Percentiles rank a stretch among this genome's conserved stretches.
phyloP scores from a whole-genome alignment of 1,284 basidiomycete genomes.

The Irpex sp. region DNA sequence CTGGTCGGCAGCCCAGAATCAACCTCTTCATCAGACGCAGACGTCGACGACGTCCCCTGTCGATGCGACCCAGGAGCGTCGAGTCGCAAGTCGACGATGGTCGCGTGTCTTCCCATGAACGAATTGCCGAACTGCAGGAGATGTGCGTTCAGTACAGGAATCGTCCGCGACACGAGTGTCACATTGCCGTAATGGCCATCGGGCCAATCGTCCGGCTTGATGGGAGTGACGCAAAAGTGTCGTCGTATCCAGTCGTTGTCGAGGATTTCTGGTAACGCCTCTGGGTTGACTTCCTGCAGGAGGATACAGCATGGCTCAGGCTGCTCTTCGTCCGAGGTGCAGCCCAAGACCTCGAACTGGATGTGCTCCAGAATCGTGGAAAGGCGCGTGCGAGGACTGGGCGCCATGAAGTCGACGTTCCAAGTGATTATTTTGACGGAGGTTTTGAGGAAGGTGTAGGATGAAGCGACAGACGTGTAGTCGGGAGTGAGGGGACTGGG shows the following conservation, averaged over 20 bases:
- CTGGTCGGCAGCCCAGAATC: conserved; percentile 8
- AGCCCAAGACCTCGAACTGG: conserved; percentile 43
- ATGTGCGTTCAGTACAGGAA: conserved; percentile 42
- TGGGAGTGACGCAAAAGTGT: conserved; percentile 55
- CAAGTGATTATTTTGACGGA: conserved; percentile 49
- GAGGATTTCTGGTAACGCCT: conserved; percentile 44
- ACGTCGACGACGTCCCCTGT: conserved; percentile 22
- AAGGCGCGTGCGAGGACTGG: conserved; percentile 39
- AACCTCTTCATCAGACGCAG: background rate
- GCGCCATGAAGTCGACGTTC: conserved; percentile 56
- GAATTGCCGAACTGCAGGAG: conserved; percentile 50
- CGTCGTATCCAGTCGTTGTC: conserved; percentile 56
- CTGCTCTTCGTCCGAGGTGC: conserved; percentile 32
- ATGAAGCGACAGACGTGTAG: background rate
- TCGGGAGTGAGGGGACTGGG: conserved; percentile 1
- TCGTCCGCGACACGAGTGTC: conserved; percentile 55
- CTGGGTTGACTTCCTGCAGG: conserved; percentile 57
- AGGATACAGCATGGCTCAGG: conserved; percentile 57
- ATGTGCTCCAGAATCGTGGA: conserved; percentile 48
- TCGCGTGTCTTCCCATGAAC: conserved; percentile 45
- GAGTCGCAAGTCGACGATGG: conserved; percentile 55
- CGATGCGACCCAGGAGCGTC: conserved; percentile 26
- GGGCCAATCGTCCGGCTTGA: conserved; percentile 50
- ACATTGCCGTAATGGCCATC: conserved; percentile 50
- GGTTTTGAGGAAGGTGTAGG: conserved; percentile 2